Base-by-base conservation (phyloP, 768 basidiomycete genomes). In the Pulveroboletus sp. region DNA sequence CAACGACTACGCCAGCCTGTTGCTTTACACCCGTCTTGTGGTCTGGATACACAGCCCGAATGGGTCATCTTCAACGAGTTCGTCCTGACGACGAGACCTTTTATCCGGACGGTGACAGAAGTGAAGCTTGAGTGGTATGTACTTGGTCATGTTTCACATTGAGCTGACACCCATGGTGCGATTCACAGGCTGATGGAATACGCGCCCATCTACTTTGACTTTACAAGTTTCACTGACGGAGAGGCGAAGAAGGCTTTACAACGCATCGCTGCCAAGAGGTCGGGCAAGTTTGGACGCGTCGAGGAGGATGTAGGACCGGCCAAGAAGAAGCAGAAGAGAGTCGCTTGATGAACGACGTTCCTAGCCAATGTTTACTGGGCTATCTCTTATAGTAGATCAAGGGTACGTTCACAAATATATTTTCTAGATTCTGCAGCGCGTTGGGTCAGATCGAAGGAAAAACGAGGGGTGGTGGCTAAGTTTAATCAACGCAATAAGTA, bases 1-100 rank as follows among this genome's bases (percentile, higher is more conserved):
- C 20, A 6, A 38, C 24, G 32, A 9, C 2, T 25, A 2, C 4
- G 23, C 14, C 31, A 67, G 61, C 42, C 53, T 21, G 61, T 63
- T 19, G 45, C 32, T 29, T 46, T 64, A 13, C 94, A 97, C 64
- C 89, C 94, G 8, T 88, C 86, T 20, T 94, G 90, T 52, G 92
- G 92, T 25, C 71, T 97, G 39, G 89, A 92, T 53, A 81, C 81
- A 11, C 85, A 85, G 49, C 94, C 94, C 3, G 91, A 94, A 58
- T 94, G 91, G 93, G 90, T 94, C 4, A 65, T 90, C 9, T 94
- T 88, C 75, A 92, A 94, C 61, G 94, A 95, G 69, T 99, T 97
- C 58, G 92, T 97, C 10, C 70, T 97, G 56, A 98, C 94, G 7
- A 90, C 90, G 6, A 71, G 84, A 40, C 84, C 80, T 51, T 98